Percentiles rank a stretch among this genome's conserved stretches.
Conservation (phyloP, 257 asterid genomes). For the Ballota nigra region DNA sequence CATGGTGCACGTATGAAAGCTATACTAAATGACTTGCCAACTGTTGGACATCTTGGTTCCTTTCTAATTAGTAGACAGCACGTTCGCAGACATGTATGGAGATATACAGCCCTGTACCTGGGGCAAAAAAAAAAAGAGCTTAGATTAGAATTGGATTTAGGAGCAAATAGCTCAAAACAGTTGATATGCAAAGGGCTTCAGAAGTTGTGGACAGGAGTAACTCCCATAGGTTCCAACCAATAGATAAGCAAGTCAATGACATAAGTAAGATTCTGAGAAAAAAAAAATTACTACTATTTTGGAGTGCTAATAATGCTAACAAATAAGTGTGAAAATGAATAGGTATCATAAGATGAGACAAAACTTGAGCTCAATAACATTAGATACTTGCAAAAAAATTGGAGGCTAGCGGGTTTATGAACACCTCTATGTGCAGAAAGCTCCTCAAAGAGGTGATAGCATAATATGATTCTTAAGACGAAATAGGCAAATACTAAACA, state of each 20-base stretch:
- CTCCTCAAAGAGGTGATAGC: neutral
- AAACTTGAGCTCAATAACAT: neutral
- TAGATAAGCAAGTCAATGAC: neutral
- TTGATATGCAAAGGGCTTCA: neutral
- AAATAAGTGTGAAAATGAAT: neutral
- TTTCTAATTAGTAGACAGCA: conserved; percentile 48
- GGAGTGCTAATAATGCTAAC: neutral
- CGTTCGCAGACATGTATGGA: conserved; percentile 80
- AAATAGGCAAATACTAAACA: neutral
- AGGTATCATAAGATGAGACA: neutral
- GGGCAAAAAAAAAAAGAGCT: neutral
- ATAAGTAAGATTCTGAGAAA: neutral
- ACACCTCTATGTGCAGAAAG: neutral
- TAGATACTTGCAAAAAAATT: neutral
- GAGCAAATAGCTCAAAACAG: neutral
- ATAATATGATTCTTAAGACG: neutral
- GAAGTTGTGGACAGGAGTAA: neutral
- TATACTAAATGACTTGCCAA: conserved; percentile 2
- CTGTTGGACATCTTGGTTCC: conserved; percentile 9
- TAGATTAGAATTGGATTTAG: neutral
- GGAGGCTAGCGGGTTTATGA: neutral
- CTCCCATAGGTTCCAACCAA: no score
- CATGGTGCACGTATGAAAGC: conserved; percentile 1
- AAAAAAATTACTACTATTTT: neutral
- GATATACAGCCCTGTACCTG: conserved; percentile 90